These are phyloP conservation scores for Paramyrothecium roridum DNA, from an alignment of 2,329 filamentous ascomycete species.

Conservation along the genomic window DNA sequence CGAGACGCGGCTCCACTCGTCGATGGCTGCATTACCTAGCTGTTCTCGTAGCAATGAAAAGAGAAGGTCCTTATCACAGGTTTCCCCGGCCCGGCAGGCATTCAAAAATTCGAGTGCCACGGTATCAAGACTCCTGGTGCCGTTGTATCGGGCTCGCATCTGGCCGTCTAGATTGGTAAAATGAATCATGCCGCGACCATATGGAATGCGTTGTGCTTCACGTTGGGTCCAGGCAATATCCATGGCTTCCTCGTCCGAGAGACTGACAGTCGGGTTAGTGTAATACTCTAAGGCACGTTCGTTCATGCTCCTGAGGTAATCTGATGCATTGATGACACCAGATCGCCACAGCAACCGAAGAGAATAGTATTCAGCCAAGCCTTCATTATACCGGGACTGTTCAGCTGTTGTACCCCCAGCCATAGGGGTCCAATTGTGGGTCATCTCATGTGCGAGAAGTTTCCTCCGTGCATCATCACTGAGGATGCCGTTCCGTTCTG, in stretches of 20 bases:
- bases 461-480: background rate
- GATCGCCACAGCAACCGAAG: background rate
- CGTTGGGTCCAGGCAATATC: background rate
- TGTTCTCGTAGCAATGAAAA: background rate
- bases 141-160: background rate
- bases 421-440: background rate
- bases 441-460: background rate
- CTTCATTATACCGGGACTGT: background rate
- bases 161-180: background rate
- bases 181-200: background rate
- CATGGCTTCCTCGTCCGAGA: background rate
- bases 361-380: background rate
- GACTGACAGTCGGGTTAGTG: background rate
- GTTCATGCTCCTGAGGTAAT: background rate
- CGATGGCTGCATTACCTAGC: background rate
- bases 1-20: background rate
- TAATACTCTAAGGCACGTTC: background rate
- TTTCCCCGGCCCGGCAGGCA: background rate
- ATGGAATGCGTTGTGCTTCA: background rate
- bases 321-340: background rate
- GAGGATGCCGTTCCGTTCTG: background rate
- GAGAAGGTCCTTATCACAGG: background rate
- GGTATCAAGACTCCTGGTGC: background rate
- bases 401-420: background rate
- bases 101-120: background rate